Conservation (phyloP, 2,329 filamentous ascomycete species). For the Aspergillus sp. region DNA sequence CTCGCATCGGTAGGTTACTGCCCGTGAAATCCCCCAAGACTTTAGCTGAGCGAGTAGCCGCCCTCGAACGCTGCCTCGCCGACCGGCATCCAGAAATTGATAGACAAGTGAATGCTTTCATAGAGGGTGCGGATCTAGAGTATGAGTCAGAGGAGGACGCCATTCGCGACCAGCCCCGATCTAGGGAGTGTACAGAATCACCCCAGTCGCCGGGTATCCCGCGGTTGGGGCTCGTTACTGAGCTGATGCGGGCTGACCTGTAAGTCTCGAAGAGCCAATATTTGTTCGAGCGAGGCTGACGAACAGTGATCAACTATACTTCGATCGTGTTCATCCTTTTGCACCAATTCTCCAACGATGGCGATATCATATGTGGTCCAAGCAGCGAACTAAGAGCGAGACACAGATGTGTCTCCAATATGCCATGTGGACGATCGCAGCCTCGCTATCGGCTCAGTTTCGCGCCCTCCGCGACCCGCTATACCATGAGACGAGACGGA, state of each 20-base stretch:
- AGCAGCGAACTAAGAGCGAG: slow-evolving; percentile 15
- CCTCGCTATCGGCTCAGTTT: slow-evolving; percentile 34
- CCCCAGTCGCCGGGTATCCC: slow-evolving; percentile 13
- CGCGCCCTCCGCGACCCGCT: slow-evolving; percentile 26
- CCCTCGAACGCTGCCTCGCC: slow-evolving; percentile 28
- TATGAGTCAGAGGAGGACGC: slow-evolving; percentile 20
- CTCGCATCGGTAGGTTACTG: slow-evolving; percentile 25
- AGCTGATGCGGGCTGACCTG: slow-evolving; percentile 23
- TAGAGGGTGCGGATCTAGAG: slow-evolving; percentile 15
- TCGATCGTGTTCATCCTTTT: slow-evolving; percentile 31
- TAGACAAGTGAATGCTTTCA: slow-evolving; percentile 15
- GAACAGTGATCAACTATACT: slow-evolving; percentile 30
- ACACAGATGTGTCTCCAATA: slow-evolving; percentile 31
- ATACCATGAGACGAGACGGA: slow-evolving; percentile 27
- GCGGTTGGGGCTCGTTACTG: slow-evolving; percentile 13
- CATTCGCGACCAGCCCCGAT: slow-evolving; percentile 4
- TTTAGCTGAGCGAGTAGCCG: slow-evolving; percentile 17
- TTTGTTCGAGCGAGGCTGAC: not conserved
- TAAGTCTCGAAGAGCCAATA: not conserved
- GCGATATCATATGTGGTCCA: slow-evolving; percentile 29
- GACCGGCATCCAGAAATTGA: slow-evolving; percentile 25
- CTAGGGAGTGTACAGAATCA: slow-evolving; percentile 1
- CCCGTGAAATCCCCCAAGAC: not conserved
- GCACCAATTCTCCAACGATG: slow-evolving; percentile 30
- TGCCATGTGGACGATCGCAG: slow-evolving; percentile 40